Conservation (phyloP, 2,329 filamentous ascomycete species). For the Arthrocladium fulminans region DNA sequence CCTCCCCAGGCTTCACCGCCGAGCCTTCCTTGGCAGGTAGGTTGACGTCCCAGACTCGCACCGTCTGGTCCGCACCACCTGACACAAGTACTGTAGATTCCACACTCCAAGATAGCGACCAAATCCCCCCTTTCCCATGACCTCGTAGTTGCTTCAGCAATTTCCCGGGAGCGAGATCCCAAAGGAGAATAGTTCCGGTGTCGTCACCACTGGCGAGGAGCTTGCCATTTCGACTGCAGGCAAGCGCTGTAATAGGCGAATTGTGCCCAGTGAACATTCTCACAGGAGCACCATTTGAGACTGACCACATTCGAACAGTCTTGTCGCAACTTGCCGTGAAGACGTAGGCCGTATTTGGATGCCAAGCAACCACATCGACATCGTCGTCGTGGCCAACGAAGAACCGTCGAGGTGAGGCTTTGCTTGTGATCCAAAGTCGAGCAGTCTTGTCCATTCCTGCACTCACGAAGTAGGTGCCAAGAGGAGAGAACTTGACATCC, state of each 20-base stretch:
- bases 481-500: conserved; percentile 81
- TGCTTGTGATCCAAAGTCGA: conserved; percentile 84
- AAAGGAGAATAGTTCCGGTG: conserved; percentile 82
- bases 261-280: conserved; percentile 88
- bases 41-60: conserved; percentile 87
- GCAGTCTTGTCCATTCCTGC: conserved; percentile 84
- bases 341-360: conserved; percentile 85
- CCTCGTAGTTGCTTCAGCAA: conserved; percentile 88
- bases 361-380: conserved; percentile 87
- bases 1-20: conserved; percentile 38
- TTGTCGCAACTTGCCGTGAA: conserved; percentile 92
- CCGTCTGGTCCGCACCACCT: conserved; percentile 82
- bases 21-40: conserved; percentile 54
- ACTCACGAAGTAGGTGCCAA: conserved; percentile 89
- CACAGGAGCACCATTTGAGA: conserved; percentile 77
- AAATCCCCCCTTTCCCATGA: conserved; percentile 87
- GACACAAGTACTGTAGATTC: conserved; percentile 87
- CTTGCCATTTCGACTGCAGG: conserved; percentile 80
- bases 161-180: conserved; percentile 81
- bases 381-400: conserved; percentile 88
- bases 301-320: conserved; percentile 93
- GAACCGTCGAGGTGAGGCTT: conserved; percentile 78
- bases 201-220: conserved; percentile 85
- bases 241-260: conserved; percentile 73
- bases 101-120: conserved; percentile 85